Evolutionary conservation across 2,329 filamentous ascomycete genomes (phyloP).

Genomic region (Monilinia laxa): DNA sequence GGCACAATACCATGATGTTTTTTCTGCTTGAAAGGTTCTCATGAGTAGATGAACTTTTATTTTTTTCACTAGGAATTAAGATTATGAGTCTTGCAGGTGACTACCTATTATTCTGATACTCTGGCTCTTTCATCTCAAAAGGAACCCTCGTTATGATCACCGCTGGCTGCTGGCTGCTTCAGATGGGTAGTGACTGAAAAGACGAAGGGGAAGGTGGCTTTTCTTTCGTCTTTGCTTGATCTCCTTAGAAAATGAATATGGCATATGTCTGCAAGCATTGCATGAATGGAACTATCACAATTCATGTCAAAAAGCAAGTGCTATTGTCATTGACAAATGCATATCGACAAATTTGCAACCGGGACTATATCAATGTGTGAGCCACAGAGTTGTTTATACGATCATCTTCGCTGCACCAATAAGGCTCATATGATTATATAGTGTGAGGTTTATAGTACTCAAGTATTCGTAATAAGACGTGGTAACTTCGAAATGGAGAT

Average conservation of each 20-base stretch:
- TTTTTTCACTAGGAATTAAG: background rate
- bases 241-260: background rate
- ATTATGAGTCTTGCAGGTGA: background rate
- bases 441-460: background rate
- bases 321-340: background rate
- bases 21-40: background rate
- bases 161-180: background rate
- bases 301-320: background rate
- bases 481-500: slow-evolving; percentile 4
- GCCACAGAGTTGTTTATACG: background rate
- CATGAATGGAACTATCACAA: background rate
- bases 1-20: background rate
- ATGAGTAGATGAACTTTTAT: background rate
- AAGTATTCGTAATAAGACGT: background rate
- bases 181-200: background rate
- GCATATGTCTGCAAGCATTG: background rate
- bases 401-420: too few species aligned
- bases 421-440: background rate
- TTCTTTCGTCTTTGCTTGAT: background rate
- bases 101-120: too few species aligned
- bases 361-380: background rate
- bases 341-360: background rate
- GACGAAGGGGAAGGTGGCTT: background rate
- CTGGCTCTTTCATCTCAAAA: background rate
- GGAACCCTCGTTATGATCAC: background rate